A percentile compares a stretch with the other conserved stretches of the same genome.
Evolutionary conservation across 2,329 filamentous ascomycete genomes (phyloP).

Genomic region (Tolypocladium inflatum): DNA sequence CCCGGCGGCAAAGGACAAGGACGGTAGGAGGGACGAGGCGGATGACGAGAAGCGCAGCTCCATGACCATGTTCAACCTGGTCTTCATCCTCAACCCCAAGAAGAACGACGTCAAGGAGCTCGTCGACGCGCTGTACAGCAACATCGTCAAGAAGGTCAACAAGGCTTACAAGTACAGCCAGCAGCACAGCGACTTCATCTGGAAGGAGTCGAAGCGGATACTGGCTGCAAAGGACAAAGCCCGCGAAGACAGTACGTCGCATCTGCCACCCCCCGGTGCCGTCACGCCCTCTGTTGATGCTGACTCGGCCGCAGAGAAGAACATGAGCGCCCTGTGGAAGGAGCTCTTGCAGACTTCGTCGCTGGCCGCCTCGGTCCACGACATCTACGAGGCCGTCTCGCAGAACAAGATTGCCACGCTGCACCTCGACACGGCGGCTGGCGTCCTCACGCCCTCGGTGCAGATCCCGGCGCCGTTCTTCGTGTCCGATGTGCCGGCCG

Average conservation of each 20-base stretch:
- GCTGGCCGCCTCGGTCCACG: constrained; percentile 72
- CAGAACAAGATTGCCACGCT: constrained; percentile 80
- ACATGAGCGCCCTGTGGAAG: constrained; percentile 58
- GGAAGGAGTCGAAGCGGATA: constrained; percentile 81
- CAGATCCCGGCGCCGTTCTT: constrained; percentile 60
- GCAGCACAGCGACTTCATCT: constrained; percentile 80
- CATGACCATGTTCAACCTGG: constrained; percentile 97
- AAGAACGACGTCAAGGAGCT: constrained; percentile 67
- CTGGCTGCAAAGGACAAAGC: constrained; percentile 73
- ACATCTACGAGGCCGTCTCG: constrained; percentile 73
- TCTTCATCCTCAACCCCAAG: constrained; percentile 80
- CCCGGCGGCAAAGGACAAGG: constrained; percentile 15
- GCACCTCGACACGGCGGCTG: constrained; percentile 56
- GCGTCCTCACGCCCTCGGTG: constrained; percentile 50
- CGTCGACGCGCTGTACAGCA: constrained; percentile 69
- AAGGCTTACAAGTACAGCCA: constrained; percentile 91
- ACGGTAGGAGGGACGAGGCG: constrained; percentile 36
- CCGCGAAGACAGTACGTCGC: constrained; percentile 51
- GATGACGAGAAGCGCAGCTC: constrained; percentile 53
- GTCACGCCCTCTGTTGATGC: background rate
- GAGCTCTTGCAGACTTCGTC: constrained; percentile 65
- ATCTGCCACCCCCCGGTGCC: background rate
- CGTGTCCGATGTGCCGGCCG: constrained; percentile 61
- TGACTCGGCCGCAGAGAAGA: constrained; percentile 31
- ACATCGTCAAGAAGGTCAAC: constrained; percentile 86